A percentile compares a stretch with the other conserved stretches of the same genome.
These are phyloP conservation scores for Alternaria alternata DNA, from an alignment of 2,329 filamentous ascomycete genomes.

Conservation along the genomic window DNA sequence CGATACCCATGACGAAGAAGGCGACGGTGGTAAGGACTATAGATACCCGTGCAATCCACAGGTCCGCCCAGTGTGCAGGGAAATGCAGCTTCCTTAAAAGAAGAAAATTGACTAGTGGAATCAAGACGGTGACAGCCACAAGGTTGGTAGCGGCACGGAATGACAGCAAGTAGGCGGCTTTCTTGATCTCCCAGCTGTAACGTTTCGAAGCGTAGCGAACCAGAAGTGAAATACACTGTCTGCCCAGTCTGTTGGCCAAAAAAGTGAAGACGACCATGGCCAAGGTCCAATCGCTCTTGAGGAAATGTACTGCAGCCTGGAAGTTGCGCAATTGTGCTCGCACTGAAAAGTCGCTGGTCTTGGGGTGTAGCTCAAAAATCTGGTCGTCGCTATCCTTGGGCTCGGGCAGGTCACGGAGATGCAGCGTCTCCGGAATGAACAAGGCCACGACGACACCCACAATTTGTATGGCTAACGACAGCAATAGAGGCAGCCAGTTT, in stretches of 20 bases:
- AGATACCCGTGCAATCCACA: slow-evolving; percentile 57
- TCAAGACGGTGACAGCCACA: slow-evolving; percentile 55
- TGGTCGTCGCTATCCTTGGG: slow-evolving; percentile 26
- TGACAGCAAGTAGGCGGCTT: slow-evolving; percentile 53
- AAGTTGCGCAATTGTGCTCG: slow-evolving; percentile 47
- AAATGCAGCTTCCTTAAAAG: slow-evolving; percentile 49
- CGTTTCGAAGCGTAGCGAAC: slow-evolving; percentile 63
- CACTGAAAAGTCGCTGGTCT: slow-evolving; percentile 29
- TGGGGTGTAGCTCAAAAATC: slow-evolving; percentile 27
- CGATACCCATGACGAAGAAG: slow-evolving; percentile 57
- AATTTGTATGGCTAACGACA: slow-evolving; percentile 41
- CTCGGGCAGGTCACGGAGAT: slow-evolving; percentile 44
- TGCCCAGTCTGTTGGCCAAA: slow-evolving; percentile 58
- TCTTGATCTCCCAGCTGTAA: slow-evolving; percentile 58
- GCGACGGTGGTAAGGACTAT: slow-evolving; percentile 55
- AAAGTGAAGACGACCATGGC: slow-evolving; percentile 56
- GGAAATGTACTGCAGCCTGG: slow-evolving; percentile 49
- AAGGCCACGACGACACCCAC: slow-evolving; percentile 37
- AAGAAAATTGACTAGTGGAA: slow-evolving; percentile 54
- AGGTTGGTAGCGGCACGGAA: slow-evolving; percentile 59
- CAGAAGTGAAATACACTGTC: slow-evolving; percentile 57
- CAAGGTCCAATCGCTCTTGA: slow-evolving; percentile 53
- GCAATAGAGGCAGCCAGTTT: slow-evolving; percentile 43
- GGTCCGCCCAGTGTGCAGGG: slow-evolving; percentile 54
- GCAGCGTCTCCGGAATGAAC: slow-evolving; percentile 47